Evolutionary conservation across 805 yeast genomes (phyloP).

Genomic region (Tetrapisispora namnaoensis): DNA sequence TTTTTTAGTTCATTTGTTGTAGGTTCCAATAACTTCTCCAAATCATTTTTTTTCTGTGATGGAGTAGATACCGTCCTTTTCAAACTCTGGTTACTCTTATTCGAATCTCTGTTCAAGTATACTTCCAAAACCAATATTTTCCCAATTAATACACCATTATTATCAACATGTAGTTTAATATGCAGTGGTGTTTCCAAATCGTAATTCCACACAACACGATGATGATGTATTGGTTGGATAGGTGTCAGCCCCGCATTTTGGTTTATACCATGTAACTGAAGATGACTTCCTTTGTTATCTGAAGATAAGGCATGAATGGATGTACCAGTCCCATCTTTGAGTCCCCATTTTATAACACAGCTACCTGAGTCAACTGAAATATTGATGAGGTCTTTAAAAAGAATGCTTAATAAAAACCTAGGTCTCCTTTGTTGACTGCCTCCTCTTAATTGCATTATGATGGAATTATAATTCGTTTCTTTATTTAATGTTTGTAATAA

Average conservation of each 20-base stretch:
- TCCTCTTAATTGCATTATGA: constrained; percentile 5
- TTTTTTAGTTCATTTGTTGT: not conserved
- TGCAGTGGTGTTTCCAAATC: constrained; percentile 28
- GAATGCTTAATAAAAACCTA: constrained; percentile 50
- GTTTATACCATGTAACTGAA: constrained; percentile 4
- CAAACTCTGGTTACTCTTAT: not conserved
- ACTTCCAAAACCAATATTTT: constrained; percentile 36
- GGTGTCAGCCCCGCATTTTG: constrained; percentile 33
- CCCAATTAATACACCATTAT: constrained; percentile 28
- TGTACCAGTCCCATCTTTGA: constrained; percentile 38
- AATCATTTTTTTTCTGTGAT: not conserved
- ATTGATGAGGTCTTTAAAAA: constrained; percentile 64
- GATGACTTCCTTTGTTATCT: not conserved
- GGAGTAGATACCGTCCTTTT: not conserved
- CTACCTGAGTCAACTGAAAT: constrained; percentile 71
- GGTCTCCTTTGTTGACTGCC: constrained; percentile 36
- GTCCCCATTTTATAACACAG: constrained; percentile 54
- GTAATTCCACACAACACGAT: constrained; percentile 43
- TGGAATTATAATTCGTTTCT: not conserved
- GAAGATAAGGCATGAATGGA: constrained; percentile 8
- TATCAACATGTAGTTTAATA: constrained; percentile 35
- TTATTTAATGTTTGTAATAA: too few relatives aligned
- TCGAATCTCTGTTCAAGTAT: constrained; percentile 27
- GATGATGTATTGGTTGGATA: constrained; percentile 37
- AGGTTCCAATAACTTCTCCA: not conserved